Evolutionary conservation across 768 basidiomycete species (phyloP).

Genomic region (Leccinum broughii): DNA sequence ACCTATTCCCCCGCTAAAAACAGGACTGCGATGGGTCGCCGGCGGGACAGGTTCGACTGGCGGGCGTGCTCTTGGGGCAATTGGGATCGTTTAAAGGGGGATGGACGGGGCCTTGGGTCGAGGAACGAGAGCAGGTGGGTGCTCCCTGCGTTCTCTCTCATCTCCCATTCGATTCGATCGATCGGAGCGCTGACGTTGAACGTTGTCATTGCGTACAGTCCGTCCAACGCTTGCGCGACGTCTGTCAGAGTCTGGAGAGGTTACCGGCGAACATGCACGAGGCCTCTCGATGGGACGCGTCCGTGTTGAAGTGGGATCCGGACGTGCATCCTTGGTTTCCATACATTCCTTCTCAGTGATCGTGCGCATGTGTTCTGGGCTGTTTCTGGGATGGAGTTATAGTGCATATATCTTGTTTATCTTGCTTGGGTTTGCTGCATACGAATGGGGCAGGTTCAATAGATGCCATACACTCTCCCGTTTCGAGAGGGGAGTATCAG

Average conservation of each 20-base stretch:
- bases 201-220: conserved; percentile 38
- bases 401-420: not conserved
- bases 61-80: conserved; percentile 40
- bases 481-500: too few species aligned
- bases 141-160: too few species aligned
- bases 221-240: conserved; percentile 36
- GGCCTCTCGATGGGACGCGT: conserved; percentile 40
- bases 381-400: not conserved
- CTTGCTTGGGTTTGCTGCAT: too few species aligned
- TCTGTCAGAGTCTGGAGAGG: conserved; percentile 37
- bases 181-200: not conserved
- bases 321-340: conserved; percentile 56
- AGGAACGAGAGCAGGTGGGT: conserved; percentile 47
- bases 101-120: conserved; percentile 48
- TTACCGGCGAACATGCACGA: conserved; percentile 39
- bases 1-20: not conserved
- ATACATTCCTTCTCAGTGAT: not conserved
- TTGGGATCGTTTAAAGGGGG: conserved; percentile 35
- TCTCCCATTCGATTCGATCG: too few species aligned
- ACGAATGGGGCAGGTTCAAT: too few species aligned
- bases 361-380: not conserved
- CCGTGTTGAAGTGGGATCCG: conserved; percentile 48
- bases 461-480: too few species aligned
- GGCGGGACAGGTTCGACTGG: conserved; percentile 42
- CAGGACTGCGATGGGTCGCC: conserved; percentile 46